Base-by-base conservation (phyloP, 2,329 filamentous ascomycete genomes). In the Trichoderma koningii region DNA sequence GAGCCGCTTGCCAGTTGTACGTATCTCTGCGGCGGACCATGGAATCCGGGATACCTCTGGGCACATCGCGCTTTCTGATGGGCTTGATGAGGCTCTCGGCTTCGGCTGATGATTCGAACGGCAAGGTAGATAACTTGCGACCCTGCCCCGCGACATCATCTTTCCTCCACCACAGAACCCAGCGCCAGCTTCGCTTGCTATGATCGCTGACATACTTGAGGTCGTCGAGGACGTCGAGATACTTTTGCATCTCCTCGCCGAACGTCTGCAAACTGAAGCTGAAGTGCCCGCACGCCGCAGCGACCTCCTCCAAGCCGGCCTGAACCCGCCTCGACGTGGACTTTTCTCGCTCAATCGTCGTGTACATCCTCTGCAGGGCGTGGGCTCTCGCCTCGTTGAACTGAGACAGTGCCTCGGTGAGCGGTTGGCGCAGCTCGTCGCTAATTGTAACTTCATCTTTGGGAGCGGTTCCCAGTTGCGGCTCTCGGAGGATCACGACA, bases 201-300 rank as follows among this genome's bases (percentile, higher is more conserved):
- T 85, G 79, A 66, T 89, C 85, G 44, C 85, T 86, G 23, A 85
- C 79, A 68, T 89, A 84, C 73, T 93, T 92, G 45, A 97, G 78
- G 56, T 96, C 90, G 71, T 96, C 92, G 5, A 97, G 78, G 2
- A 93, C 87, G 56, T 90, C 85, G 30, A 97, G 77, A 70, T 95
- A 93, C 15, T 84, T 85, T 69, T 90, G 85, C 79, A 96, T 90
- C 71, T 96, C 92, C 73, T 95, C 90, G 0, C 91, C 92, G 75
- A 97, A 92, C 70, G 93, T 90, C 68, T 94, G 85, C 19, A 97
- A 80, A 30, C 90, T 94, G 74, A 93, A 96, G 75, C 90, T 93
- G 73, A 97, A 97, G 76, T 97, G 92, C 0, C 93, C 93, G 72
- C 93, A 97, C 64, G 92, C 94, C 10, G 93, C 93, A 41, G 92